phyloP scores from a whole-genome alignment of 148 eudicot genomes.

The Fagopyrum homotropicum region DNA sequence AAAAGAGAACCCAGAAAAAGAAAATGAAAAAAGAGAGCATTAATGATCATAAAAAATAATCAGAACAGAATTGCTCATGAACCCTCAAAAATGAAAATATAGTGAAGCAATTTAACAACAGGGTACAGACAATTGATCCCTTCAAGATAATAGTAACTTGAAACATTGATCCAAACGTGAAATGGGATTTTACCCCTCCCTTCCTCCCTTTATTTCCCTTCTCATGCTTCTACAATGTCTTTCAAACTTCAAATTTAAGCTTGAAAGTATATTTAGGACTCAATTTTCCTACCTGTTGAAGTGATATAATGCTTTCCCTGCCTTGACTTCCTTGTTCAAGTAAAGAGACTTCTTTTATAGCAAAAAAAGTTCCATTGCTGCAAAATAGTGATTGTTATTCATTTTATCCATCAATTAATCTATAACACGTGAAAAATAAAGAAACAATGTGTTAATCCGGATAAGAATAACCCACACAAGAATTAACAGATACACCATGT shows the following conservation, averaged over 20 bases:
- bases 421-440: background rate
- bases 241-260: background rate
- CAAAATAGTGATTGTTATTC: conserved; percentile 12
- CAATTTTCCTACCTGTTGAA: conserved; percentile 55
- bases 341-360: conserved; percentile 84
- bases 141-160: background rate
- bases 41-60: too few species aligned
- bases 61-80: background rate
- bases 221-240: background rate
- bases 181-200: background rate
- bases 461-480: background rate
- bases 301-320: conserved; percentile 54
- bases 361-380: conserved; percentile 74
- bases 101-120: background rate
- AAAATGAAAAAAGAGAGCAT: background rate
- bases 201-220: background rate
- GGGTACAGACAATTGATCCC: background rate
- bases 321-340: conserved; percentile 57
- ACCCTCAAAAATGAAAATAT: background rate
- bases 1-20: background rate
- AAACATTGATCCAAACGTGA: background rate
- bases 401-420: background rate
- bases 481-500: background rate
- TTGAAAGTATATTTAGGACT: background rate
- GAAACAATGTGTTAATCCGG: background rate